Conservation (phyloP, 2,329 filamentous ascomycete genomes). For the Cercospora sojina region DNA sequence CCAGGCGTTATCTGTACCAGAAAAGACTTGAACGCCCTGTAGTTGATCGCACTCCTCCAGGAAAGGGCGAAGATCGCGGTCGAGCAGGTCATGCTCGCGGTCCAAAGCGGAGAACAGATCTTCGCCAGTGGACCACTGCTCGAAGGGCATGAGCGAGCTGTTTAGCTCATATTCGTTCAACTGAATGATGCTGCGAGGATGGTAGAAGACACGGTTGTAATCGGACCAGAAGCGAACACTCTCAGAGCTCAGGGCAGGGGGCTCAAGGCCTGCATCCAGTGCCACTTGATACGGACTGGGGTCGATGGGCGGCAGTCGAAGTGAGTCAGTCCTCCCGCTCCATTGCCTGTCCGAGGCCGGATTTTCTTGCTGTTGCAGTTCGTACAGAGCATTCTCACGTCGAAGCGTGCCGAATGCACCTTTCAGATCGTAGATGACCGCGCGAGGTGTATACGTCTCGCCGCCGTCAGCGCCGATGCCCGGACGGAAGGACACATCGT, state of each 20-base stretch:
- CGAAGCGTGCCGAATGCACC: slow-evolving; percentile 85
- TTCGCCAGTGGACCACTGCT: slow-evolving; percentile 70
- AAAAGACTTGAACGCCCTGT: slow-evolving; percentile 73
- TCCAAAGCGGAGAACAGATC: slow-evolving; percentile 62
- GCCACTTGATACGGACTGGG: slow-evolving; percentile 75
- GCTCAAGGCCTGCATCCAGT: slow-evolving; percentile 67
- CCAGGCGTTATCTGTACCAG: slow-evolving; percentile 55
- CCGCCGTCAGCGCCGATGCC: slow-evolving; percentile 78
- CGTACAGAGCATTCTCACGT: slow-evolving; percentile 86
- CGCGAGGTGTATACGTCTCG: slow-evolving; percentile 89
- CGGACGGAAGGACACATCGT: slow-evolving; percentile 84
- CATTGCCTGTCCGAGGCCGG: slow-evolving; percentile 45
- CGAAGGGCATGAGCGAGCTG: slow-evolving; percentile 77
- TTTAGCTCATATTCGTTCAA: slow-evolving; percentile 83
- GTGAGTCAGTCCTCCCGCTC: slow-evolving; percentile 66
- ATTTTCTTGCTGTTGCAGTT: slow-evolving; percentile 51
- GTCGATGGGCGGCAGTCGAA: slow-evolving; percentile 65
- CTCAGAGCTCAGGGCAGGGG: slow-evolving; percentile 64
- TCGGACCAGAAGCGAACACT: slow-evolving; percentile 96
- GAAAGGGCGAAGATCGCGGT: slow-evolving; percentile 86
- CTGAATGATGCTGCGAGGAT: slow-evolving; percentile 83
- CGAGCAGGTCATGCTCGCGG: slow-evolving; percentile 76
- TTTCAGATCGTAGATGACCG: slow-evolving; percentile 92
- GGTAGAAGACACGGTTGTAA: slow-evolving; percentile 88
- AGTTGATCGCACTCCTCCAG: slow-evolving; percentile 90